Evolutionary conservation across 495 filamentous ascomycete species (phyloP).

Genomic region (Talaromyces nanjingensis): DNA sequence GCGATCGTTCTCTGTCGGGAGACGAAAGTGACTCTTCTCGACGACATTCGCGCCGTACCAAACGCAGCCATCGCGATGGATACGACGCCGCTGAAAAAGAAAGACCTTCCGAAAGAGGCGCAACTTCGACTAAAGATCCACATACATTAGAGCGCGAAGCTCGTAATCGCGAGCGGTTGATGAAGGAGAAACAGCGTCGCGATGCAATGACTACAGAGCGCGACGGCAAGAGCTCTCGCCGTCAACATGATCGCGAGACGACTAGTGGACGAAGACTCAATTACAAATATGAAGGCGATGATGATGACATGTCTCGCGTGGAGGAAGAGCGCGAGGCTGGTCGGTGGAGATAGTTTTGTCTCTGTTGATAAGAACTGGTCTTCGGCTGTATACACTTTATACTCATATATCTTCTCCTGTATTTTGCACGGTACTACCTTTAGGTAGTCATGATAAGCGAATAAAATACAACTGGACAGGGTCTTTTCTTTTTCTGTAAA

Average conservation of each 20-base stretch:
- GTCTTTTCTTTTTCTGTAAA: background rate
- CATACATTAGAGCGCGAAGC: slow-evolving; percentile 72
- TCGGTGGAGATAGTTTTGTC: slow-evolving; percentile 16
- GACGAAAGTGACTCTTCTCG: slow-evolving; percentile 27
- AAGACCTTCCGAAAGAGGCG: slow-evolving; percentile 12
- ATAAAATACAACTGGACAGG: background rate
- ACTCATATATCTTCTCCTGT: background rate
- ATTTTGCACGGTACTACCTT: background rate
- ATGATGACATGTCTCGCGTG: slow-evolving; percentile 34
- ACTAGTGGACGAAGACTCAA: slow-evolving; percentile 45
- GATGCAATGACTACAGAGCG: slow-evolving; percentile 41
- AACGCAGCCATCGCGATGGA: slow-evolving; percentile 26
- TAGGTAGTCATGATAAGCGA: background rate
- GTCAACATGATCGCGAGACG: slow-evolving; percentile 45
- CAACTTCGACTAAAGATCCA: slow-evolving; percentile 51
- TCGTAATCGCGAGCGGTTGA: slow-evolving; percentile 65
- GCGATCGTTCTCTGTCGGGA: slow-evolving; percentile 41
- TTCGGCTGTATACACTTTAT: background rate
- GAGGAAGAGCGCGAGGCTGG: slow-evolving; percentile 42
- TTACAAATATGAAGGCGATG: slow-evolving; percentile 56
- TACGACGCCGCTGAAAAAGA: slow-evolving; percentile 17
- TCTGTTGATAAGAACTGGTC: background rate
- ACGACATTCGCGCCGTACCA: slow-evolving; percentile 35
- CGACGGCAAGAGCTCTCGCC: slow-evolving; percentile 36
- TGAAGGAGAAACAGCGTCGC: slow-evolving; percentile 72